Base-by-base conservation (phyloP, 2,329 filamentous ascomycete genomes). In the Stromatinia cepivora region DNA sequence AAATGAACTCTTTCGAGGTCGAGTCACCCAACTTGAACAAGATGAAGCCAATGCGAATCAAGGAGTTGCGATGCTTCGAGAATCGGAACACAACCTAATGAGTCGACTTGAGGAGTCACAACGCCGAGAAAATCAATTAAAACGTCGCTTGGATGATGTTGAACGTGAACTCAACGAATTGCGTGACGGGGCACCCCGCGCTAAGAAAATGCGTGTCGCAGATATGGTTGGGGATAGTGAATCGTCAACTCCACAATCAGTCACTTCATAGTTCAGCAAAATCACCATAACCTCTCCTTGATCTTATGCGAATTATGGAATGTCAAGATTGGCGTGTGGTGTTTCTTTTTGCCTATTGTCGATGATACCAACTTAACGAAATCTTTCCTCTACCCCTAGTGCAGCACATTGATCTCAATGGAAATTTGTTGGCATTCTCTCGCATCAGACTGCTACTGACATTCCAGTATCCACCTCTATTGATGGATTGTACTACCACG, bases 141-240 rank as follows among this genome's bases (percentile, higher is more conserved):
- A 96, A 81, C 86, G 91, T 64, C 88, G 91, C 64, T 83, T 97
- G n/a, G 90, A 92, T 69, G 92, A 96, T 74, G 82, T 93, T 56
- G 91, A 94, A 77, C 84, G 78, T 69, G 83, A 84, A 71, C 71
- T 86, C 20, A 74, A 73, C 48, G 81, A 82, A 31, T 72, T 78
- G 56, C 76, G 79, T 52, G 79, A 79, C 31, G 84, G 84, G 58
- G 78, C 78, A 25, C 84, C 84, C 57, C 79, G 81, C 39, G 81
- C 84, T 70, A 88, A 87, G 80, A 84, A 83, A 77, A 85, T 86
- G 79, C 82, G 84, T 69, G 79, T 88, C 67, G 84, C 84, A 72
- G 85, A 87, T 71, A 77, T 78, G 75, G 78, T 79, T 72, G 77
- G 75, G 64, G 76, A 78, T 63, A 78, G 75, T 70, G 78, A 78